Evolutionary conservation across 2,329 filamentous ascomycete species (phyloP).

Genomic region (Chaetomiaceae sp.): DNA sequence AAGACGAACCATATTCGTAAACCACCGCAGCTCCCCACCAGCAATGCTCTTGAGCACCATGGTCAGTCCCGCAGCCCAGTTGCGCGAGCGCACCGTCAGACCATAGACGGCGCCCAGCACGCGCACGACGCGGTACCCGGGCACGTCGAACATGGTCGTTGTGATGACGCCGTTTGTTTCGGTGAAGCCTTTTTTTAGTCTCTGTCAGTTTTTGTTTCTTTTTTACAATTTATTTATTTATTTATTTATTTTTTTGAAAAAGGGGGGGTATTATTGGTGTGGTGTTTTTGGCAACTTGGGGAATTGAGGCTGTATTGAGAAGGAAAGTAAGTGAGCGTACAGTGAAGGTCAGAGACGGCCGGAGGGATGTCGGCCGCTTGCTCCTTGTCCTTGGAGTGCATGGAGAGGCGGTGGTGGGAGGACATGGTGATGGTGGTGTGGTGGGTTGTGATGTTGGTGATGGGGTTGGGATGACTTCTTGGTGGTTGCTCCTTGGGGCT

Average conservation of each 20-base stretch:
- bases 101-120: slow-evolving; percentile 51
- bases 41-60: slow-evolving; percentile 54
- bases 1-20: slow-evolving; percentile 45
- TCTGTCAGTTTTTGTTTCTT: neutral
- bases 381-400: slow-evolving; percentile 7
- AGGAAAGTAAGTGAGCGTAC: too few species aligned
- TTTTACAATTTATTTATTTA: neutral
- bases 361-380: slow-evolving; percentile 22
- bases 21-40: slow-evolving; percentile 56
- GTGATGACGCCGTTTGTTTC: slow-evolving; percentile 59
- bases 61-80: slow-evolving; percentile 51
- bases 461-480: neutral
- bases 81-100: slow-evolving; percentile 43
- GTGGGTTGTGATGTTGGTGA: neutral
- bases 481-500: neutral
- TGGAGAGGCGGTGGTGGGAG: slow-evolving; percentile 19
- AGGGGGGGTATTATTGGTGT: too few species aligned
- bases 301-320: too few species aligned
- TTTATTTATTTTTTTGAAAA: too few species aligned
- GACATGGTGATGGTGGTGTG: slow-evolving; percentile 11
- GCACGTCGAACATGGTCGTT: slow-evolving; percentile 59
- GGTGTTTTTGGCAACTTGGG: too few species aligned
- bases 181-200: slow-evolving; percentile 39
- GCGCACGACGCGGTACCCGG: slow-evolving; percentile 53
- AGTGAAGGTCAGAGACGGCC: slow-evolving; percentile 42